Evolutionary conservation across 495 filamentous ascomycete species (phyloP), one percentile per base, ranked within the genome.

Genomic region (Aspergillus diversus): DNA sequence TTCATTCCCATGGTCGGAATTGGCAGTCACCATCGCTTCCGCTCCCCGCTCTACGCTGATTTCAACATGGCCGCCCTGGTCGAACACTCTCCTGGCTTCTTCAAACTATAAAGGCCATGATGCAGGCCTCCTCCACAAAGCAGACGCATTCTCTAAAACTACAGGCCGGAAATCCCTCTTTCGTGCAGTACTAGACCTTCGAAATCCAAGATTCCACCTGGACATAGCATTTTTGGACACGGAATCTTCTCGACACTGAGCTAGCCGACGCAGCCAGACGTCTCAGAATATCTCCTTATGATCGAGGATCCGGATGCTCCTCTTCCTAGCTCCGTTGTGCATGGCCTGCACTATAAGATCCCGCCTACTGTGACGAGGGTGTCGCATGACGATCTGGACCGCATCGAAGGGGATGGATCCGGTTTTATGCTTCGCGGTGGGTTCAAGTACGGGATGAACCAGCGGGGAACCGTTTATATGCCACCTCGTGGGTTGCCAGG

Each of bases 251-350:
- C 21, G 12, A 35, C 33, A 8, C 42, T 46, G 7, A 48, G 46
- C 35, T 32, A 57, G 57, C 51, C 31, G 15, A 7, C n/a, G 12
- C 3, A 55, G 15, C 47, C 56, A 37, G 55, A 33, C 33, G 16
- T 33, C 17, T 33, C 39, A 4, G 66, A 84, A 60, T 84, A 77
- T 66, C 63, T 84, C 0, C 51, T 84, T 8, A 63, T 82, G 37
- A 72, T 73, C 17, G 78, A 83, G 64, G 80, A 85, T 55, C 77
- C 80, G 0, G 81, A 85, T 67, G 79, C 77, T 33, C 79, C 82
- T 1, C 39, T 84, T 55, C 76, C 80, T 4, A 75, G 61, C n/a
- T 79, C 80, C 7, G 75, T 77, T 48, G 68, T 77, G n/a, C 81
- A 84, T 59, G 80, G 75, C 47, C 61, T 82, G 27, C 81, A 78